A percentile compares a stretch with the other conserved stretches of the same genome.
phyloP scores from a whole-genome alignment of 768 basidiomycete genomes.

The Pleurotus pulmonarius region DNA sequence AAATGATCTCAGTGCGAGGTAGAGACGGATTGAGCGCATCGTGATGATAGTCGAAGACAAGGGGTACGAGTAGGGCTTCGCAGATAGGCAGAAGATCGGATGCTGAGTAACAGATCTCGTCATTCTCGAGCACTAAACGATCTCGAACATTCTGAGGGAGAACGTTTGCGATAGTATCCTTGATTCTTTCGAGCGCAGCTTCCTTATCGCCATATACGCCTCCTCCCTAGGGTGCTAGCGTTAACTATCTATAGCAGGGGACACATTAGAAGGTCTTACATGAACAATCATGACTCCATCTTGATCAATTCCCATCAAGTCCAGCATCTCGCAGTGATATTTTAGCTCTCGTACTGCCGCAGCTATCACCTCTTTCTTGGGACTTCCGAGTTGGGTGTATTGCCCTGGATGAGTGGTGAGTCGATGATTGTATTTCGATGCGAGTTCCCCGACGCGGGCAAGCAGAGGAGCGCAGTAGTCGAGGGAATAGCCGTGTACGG shows the following conservation, averaged over 20 bases:
- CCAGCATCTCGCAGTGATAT: slow-evolving; percentile 88
- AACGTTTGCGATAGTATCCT: slow-evolving; percentile 56
- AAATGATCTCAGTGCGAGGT: slow-evolving; percentile 63
- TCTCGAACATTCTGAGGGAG: slow-evolving; percentile 62
- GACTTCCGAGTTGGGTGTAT: slow-evolving; percentile 80
- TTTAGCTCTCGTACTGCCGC: slow-evolving; percentile 76
- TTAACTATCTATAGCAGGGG: background rate
- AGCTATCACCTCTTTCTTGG: slow-evolving; percentile 67
- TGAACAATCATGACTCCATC: slow-evolving; percentile 90
- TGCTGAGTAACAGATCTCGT: slow-evolving; percentile 89
- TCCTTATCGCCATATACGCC: slow-evolving; percentile 82
- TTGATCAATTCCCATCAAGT: slow-evolving; percentile 74
- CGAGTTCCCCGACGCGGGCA: slow-evolving; percentile 58
- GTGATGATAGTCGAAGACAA: slow-evolving; percentile 82
- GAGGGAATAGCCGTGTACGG: slow-evolving; percentile 74
- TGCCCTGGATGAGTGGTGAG: slow-evolving; percentile 90
- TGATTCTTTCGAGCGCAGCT: slow-evolving; percentile 67
- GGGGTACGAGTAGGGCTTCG: slow-evolving; percentile 74
- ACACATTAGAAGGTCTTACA: slow-evolving; percentile 30
- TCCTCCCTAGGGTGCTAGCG: slow-evolving; percentile 46
- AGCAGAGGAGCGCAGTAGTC: slow-evolving; percentile 62
- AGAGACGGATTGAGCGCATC: slow-evolving; percentile 65
- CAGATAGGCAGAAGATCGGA: slow-evolving; percentile 87
- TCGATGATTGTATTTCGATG: slow-evolving; percentile 68
- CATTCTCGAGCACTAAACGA: slow-evolving; percentile 89